Evolutionary conservation across 2,329 filamentous ascomycete species (phyloP).

Genomic region (Cercospora zeae-maydis): DNA sequence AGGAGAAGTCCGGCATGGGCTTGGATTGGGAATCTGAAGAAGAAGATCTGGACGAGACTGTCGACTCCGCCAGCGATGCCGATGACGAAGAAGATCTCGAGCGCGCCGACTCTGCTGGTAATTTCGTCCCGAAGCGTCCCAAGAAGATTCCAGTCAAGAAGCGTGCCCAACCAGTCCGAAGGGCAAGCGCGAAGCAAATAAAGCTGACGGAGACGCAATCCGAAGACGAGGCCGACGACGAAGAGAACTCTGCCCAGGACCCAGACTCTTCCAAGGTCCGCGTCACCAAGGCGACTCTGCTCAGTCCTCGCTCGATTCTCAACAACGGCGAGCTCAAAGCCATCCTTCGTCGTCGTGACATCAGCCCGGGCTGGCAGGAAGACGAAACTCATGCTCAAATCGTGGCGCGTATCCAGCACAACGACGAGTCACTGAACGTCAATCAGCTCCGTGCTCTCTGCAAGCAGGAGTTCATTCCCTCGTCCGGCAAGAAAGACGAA

Average conservation of each 20-base stretch:
- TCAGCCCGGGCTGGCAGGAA: slow-evolving; percentile 17
- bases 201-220: background rate
- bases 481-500: slow-evolving; percentile 26
- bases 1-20: slow-evolving; percentile 13
- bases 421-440: slow-evolving; percentile 22
- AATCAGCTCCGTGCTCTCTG: slow-evolving; percentile 23
- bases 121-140: background rate
- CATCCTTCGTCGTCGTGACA: slow-evolving; percentile 27
- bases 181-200: background rate
- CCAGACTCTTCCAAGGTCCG: slow-evolving; percentile 5
- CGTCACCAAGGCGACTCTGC: slow-evolving; percentile 27
- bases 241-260: background rate
- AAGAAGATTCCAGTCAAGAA: slow-evolving; percentile 10
- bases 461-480: slow-evolving; percentile 10
- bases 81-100: slow-evolving; percentile 12
- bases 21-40: slow-evolving; percentile 10
- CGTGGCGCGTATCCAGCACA: slow-evolving; percentile 28
- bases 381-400: slow-evolving; percentile 30
- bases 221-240: background rate
- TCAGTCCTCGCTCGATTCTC: slow-evolving; percentile 31
- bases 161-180: slow-evolving; percentile 7
- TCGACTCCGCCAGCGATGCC: slow-evolving; percentile 11
- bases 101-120: slow-evolving; percentile 1
- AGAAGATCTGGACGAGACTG: slow-evolving; percentile 10
- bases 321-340: slow-evolving; percentile 27